Conservation (phyloP, 805 yeast genomes). For the Candida gorgasii region DNA sequence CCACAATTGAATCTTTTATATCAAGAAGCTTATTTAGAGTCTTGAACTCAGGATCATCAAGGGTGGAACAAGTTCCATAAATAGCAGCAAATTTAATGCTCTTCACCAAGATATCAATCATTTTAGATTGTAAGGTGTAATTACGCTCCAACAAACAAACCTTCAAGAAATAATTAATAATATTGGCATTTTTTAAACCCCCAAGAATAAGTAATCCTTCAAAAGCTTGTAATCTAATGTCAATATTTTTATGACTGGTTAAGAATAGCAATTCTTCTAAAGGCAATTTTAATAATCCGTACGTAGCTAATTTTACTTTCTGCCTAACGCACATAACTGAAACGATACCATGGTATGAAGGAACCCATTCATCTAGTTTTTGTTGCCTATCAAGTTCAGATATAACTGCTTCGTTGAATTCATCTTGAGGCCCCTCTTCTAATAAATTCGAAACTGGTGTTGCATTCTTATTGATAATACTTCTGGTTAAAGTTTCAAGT, state of each 20-base stretch:
- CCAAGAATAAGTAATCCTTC: conserved; percentile 71
- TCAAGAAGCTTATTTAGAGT: conserved; percentile 30
- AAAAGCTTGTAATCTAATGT: conserved; percentile 67
- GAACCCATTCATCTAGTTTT: conserved; percentile 83
- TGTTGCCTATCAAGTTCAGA: conserved; percentile 73
- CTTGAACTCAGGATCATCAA: conserved; percentile 67
- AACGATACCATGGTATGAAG: conserved; percentile 62
- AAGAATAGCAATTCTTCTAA: conserved; percentile 56
- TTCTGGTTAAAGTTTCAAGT: conserved; percentile 51
- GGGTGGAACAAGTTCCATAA: conserved; percentile 55
- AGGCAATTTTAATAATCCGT: conserved; percentile 52
- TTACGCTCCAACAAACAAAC: conserved; percentile 53
- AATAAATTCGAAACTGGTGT: conserved; percentile 8
- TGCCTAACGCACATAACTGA: conserved; percentile 58
- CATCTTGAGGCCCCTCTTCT: conserved; percentile 5
- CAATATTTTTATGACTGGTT: conserved; percentile 49
- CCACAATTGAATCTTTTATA: conserved; percentile 30
- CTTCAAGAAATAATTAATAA: conserved; percentile 63
- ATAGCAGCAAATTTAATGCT: conserved; percentile 69
- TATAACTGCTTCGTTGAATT: conserved; percentile 33
- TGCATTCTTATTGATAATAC: conserved; percentile 22
- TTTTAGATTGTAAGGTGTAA: conserved; percentile 48
- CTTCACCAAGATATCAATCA: conserved; percentile 48
- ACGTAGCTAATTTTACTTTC: conserved; percentile 58
- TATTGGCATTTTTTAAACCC: conserved; percentile 64